phyloP scores from a whole-genome alignment of 306 rosid species.

The Cicer arietinum region DNA sequence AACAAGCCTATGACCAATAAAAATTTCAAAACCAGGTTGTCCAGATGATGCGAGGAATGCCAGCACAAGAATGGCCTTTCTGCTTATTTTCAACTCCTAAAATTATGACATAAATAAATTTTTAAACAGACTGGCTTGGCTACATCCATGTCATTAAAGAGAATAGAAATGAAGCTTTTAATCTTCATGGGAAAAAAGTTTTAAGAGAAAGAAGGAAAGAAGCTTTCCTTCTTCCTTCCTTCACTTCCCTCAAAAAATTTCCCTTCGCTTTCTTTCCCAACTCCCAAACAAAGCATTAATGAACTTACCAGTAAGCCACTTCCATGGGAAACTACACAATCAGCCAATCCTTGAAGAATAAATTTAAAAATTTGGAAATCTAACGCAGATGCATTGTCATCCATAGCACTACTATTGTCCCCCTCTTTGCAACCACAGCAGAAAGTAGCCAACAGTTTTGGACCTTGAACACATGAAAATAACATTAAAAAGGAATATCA shows the following conservation, averaged over 20 bases:
- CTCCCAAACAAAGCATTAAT: not conserved
- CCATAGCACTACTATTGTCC: conserved; percentile 46
- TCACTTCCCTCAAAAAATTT: not conserved
- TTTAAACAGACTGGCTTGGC: conserved; percentile 20
- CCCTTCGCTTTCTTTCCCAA: not conserved
- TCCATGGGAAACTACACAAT: conserved; percentile 67
- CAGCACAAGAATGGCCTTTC: conserved; percentile 70
- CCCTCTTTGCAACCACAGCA: conserved; percentile 65
- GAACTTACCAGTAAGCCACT: conserved; percentile 61
- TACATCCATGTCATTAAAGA: conserved; percentile 6
- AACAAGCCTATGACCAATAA: conserved; percentile 57
- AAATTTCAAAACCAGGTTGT: conserved; percentile 77
- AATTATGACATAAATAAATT: conserved; percentile 44
- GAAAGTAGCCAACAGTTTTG: conserved; percentile 69
- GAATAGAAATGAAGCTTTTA: conserved; percentile 22
- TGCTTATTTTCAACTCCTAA: conserved; percentile 75
- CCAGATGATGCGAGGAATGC: conserved; percentile 93
- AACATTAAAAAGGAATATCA: conserved; percentile 16
- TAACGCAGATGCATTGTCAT: conserved; percentile 48
- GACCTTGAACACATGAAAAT: conserved; percentile 67
- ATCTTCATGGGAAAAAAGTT: not conserved
- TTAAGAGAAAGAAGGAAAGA: no score
- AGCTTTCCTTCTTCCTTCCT: not conserved
- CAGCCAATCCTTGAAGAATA: conserved; percentile 76
- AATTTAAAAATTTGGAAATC: conserved; percentile 49